Evolutionary conservation across 306 rosid species (phyloP), one percentile per base, ranked within the genome.

Genomic region (Vigna unguiculata): DNA sequence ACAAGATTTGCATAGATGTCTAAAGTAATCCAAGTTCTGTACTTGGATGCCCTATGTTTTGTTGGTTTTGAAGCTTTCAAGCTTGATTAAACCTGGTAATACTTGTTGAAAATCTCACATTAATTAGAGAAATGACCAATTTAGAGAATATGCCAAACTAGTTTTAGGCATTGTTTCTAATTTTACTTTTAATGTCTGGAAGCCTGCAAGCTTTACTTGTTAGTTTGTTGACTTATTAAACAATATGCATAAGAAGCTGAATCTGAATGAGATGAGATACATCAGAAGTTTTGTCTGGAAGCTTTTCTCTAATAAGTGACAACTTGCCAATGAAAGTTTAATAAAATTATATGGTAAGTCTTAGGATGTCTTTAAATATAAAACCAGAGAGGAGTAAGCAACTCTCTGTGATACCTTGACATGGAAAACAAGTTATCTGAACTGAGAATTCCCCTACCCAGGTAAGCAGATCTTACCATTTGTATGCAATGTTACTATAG

Each of bases 11-110:
- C 64, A 78, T 7, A 57, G 1, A 24, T 24, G 86, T 83, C n/a
- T n/a, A n/a, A n/a, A n/a, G n/a, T n/a, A 88, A 83, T 83, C 68
- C 54, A 81, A 80, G 84, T 80, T 80, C 53, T 24, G 12, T 55
- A 2, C 11, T 55, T 25, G 78, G 52, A 71, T 71, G 67, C 13
- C 78, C 78, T 54, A 4, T 7, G 19, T 66, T 14, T 48, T 58
- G 57, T 32, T 54, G 47, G 72, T 53, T 36, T 25, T 59, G n/a
- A 45, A 45, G 45, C 43, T 36, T 62, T 1, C 38, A 34, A 79
- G 20, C 55, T 66, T 46, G 59, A 55, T 13, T 25, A 16, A 21
- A 60, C 74, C 64, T 40, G 53, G 58, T 59, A 28, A 41, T 16
- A n/a, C 16, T 9, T 58, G 7, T 10, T 6, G 4, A 2, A 24